phyloP scores from a whole-genome alignment of 768 basidiomycete species.

The Mycena leptocephala region DNA sequence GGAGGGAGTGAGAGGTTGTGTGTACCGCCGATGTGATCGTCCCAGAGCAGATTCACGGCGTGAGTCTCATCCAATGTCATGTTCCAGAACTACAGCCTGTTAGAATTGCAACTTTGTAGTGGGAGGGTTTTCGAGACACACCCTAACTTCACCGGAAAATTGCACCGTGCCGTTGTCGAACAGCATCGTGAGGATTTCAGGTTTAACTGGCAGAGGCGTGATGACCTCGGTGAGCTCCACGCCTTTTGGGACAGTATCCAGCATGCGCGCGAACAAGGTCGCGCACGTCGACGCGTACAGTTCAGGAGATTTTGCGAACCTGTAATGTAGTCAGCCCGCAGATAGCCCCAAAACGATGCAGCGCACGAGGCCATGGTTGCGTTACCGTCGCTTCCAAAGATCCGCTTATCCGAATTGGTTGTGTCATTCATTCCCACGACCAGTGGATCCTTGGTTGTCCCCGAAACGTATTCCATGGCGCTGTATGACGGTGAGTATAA shows the following conservation, averaged over 20 bases:
- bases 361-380: not conserved
- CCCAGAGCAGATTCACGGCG: not conserved
- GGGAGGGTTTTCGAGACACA: not conserved
- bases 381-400: conserved; percentile 4
- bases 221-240: conserved; percentile 9
- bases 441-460: conserved; percentile 6
- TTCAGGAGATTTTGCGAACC: not conserved
- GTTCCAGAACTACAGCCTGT: not conserved
- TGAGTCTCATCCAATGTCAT: not conserved
- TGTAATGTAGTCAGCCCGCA: not conserved
- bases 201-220: not conserved
- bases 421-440: conserved; percentile 1
- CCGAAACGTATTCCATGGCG: not conserved
- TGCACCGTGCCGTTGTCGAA: not conserved
- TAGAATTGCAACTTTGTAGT: not conserved
- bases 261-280: not conserved
- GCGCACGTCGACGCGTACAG: too few species aligned
- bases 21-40: not conserved
- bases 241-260: not conserved
- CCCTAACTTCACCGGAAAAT: not conserved
- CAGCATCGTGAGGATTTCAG: not conserved
- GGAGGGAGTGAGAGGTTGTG: not conserved
- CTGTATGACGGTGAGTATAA: not conserved
- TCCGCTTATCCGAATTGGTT: not conserved
- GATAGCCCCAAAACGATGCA: not conserved